These are phyloP conservation scores for Zymoseptoria brevis DNA, from an alignment of 2,329 filamentous ascomycete genomes.

Conservation along the genomic window DNA sequence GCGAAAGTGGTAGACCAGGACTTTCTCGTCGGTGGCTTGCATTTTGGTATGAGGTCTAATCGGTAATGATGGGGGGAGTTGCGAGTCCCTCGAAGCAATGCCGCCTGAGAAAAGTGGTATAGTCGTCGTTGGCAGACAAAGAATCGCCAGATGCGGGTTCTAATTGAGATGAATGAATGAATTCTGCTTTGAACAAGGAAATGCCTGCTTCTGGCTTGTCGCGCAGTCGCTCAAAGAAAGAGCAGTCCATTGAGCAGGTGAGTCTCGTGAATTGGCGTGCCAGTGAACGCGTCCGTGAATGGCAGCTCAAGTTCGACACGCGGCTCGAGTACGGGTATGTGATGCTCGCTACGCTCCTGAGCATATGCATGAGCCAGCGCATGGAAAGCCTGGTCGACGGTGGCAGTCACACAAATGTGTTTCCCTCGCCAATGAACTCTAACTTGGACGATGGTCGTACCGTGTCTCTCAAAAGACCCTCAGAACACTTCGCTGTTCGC, in stretches of 20 bases:
- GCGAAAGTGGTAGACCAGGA: constrained; percentile 22
- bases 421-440: not conserved
- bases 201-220: not conserved
- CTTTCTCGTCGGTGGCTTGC: constrained; percentile 7
- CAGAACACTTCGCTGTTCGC: too few species aligned
- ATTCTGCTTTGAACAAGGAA: not conserved
- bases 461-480: not conserved
- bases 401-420: not conserved
- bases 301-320: not conserved
- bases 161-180: not conserved
- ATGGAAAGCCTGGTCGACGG: not conserved
- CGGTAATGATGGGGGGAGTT: not conserved
- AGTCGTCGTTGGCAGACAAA: not conserved
- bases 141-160: not conserved
- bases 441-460: not conserved
- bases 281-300: not conserved
- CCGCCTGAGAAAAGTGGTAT: not conserved
- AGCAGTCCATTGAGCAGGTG: not conserved
- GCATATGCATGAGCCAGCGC: not conserved
- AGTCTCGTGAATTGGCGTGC: not conserved
- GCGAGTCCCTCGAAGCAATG: not conserved
- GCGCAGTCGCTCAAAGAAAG: not conserved
- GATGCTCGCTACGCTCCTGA: not conserved
- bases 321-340: not conserved
- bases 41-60: not conserved